A percentile compares a stretch with the other conserved stretches of the same genome.
Conservation (phyloP, 768 basidiomycete species). For the Tylopilus felleus region DNA sequence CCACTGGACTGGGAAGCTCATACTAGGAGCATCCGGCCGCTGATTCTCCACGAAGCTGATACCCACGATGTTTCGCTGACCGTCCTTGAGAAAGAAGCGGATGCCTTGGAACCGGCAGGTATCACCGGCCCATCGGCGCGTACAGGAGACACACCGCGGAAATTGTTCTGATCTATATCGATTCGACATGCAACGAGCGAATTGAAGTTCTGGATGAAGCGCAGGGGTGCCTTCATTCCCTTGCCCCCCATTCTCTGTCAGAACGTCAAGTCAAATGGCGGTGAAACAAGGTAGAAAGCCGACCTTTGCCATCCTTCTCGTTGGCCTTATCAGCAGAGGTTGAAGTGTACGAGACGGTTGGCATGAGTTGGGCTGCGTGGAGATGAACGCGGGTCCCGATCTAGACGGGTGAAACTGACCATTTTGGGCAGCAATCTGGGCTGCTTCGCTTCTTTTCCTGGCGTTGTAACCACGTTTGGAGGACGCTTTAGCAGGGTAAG, state of each 20-base stretch:
- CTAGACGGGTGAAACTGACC: conserved; percentile 38
- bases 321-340: conserved; percentile 41
- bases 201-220: conserved; percentile 66
- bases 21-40: conserved; percentile 51
- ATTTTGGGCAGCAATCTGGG: conserved; percentile 60
- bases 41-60: conserved; percentile 69
- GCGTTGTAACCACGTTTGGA: conserved; percentile 67
- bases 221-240: conserved; percentile 30
- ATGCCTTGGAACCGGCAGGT: conserved; percentile 87
- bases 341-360: conserved; percentile 42
- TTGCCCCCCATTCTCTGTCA: conserved; percentile 29
- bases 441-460: conserved; percentile 71
- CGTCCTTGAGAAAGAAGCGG: conserved; percentile 69
- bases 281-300: conserved; percentile 11
- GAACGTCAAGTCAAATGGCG: conserved; percentile 11
- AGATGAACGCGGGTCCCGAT: conserved; percentile 14
- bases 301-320: conserved; percentile 42
- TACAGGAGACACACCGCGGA: conserved; percentile 80
- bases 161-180: conserved; percentile 69
- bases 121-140: conserved; percentile 83
- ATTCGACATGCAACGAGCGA: conserved; percentile 81
- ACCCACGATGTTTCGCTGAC: conserved; percentile 54
- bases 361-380: conserved; percentile 42
- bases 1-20: conserved; percentile 65
- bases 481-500: conserved; percentile 27